Conservation (phyloP, 2,329 filamentous ascomycete species). For the Cadophora sp. region DNA sequence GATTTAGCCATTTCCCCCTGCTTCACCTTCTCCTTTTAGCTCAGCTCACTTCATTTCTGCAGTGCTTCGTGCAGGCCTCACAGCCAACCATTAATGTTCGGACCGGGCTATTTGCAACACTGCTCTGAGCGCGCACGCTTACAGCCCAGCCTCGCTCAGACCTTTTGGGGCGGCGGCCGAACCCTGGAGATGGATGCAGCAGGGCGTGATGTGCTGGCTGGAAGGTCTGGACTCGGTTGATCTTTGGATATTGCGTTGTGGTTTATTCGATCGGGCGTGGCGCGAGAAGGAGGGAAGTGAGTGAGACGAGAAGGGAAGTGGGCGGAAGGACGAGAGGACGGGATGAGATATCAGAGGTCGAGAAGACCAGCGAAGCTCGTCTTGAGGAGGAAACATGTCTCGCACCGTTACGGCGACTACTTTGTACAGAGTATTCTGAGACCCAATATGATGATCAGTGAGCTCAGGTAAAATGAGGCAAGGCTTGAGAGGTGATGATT, state of each 20-base stretch:
- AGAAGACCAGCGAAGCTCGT: too few species aligned
- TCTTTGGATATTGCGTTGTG: not conserved
- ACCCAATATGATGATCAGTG: not conserved
- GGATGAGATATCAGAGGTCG: too few species aligned
- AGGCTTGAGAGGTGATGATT: not conserved
- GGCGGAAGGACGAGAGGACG: too few species aligned
- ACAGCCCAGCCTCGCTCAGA: not conserved
- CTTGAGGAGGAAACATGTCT: not conserved
- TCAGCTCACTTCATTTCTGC: not conserved
- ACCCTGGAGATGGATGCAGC: not conserved
- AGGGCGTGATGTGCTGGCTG: not conserved
- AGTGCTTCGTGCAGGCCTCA: not conserved
- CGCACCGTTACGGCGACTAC: not conserved
- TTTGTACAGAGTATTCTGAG: constrained; percentile 1
- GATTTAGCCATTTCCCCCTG: not conserved
- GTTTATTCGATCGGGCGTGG: not conserved
- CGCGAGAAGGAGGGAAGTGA: too few species aligned
- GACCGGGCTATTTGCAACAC: not conserved
- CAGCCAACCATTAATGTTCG: not conserved
- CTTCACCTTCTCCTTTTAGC: not conserved
- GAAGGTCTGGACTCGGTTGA: not conserved
- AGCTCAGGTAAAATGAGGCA: not conserved
- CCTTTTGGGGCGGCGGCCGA: not conserved
- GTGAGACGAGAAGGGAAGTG: too few species aligned
- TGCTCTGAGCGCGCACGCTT: not conserved